A percentile compares a stretch with the other conserved stretches of the same genome.
These are phyloP conservation scores for Cymbopogon flexuosus DNA, from an alignment of 202 grass and related monocot genomes.

Conservation along the genomic window DNA sequence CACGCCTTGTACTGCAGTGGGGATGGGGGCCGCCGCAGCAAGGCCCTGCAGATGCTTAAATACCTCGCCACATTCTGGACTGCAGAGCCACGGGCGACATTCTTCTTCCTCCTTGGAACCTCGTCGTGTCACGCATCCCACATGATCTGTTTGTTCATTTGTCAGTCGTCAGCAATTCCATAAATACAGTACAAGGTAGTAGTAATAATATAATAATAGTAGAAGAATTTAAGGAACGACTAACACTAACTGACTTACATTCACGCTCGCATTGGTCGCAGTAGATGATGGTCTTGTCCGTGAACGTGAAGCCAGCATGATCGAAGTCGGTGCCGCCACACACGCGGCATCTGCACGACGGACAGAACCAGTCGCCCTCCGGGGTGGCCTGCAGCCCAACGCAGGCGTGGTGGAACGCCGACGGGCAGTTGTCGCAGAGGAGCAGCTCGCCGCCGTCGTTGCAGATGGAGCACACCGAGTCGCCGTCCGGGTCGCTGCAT, in stretches of 20 bases:
- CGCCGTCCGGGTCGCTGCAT: constrained; percentile 11
- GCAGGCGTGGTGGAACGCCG: constrained; percentile 53
- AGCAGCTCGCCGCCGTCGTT: constrained; percentile 44
- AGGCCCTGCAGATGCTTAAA: constrained; percentile 32
- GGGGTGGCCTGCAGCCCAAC: constrained; percentile 36
- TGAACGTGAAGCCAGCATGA: not conserved
- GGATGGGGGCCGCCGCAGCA: constrained; percentile 17
- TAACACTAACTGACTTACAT: constrained; percentile 35
- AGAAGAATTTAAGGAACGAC: no score
- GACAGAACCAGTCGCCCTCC: constrained; percentile 49
- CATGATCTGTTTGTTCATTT: constrained; percentile 37
- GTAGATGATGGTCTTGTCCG: constrained; percentile 31
- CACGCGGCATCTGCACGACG: constrained; percentile 41
- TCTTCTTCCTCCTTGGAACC: not conserved
- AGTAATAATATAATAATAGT: no score
- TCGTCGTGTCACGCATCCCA: constrained; percentile 36
- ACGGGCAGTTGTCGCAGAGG: constrained; percentile 55
- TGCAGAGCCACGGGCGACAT: constrained; percentile 43
- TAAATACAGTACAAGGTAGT: no score
- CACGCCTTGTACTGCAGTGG: constrained; percentile 19
- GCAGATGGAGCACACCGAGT: constrained; percentile 58
- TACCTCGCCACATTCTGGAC: constrained; percentile 30
- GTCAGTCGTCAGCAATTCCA: no score
- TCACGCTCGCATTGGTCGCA: constrained; percentile 59
- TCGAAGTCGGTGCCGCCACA: constrained; percentile 42